Base-by-base conservation (phyloP, 371 early-diverging fungal species). In the Dinochytrium kinnereticum region DNA sequence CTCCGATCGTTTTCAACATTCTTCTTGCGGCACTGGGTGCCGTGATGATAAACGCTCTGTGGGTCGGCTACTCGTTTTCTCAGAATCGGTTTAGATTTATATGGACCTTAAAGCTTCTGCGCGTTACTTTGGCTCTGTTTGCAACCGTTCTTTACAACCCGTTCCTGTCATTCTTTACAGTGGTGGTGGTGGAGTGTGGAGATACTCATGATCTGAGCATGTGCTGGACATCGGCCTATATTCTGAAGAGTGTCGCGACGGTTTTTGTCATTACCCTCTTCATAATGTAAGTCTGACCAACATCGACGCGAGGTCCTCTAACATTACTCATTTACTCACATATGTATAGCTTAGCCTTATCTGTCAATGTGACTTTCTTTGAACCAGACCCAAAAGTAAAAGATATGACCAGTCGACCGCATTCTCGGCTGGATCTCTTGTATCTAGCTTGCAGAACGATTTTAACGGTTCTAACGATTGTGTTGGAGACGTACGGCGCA, bases 61-160 rank as follows among this genome's bases (percentile, higher is more conserved):
- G 73, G 74, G 83, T 81, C 5, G 83, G 81, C 3, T 81, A 75
- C 59, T 76, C 76, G 15, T 83, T 83, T 67, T 73, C 74, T 17
- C 70, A 70, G 37, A 80, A 80, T 51, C 70, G 69, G 3, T 81
- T 83, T 72, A 72, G 78, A 59, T 79, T 80, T 64, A 78, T 83
- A 2, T 83, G 82, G 83, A 82, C 83, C 7, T 66, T 83, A n/a
- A 77, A 78, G 70, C 72, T 73, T 1, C 71, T 83, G 50, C 70
- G 83, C 0, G 50, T 67, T 53, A 71, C 74, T 5, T 69, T 83
- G 10, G 76, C 70, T 0, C 49, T 83, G 40, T 79, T 81, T 59
- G 70, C 75, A 1, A 83, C 76, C 13, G 59, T 78, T 1, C 67
- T 80, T 1, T 80, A 75, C 50, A 78, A 78, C 51, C 82, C 82